Evolutionary conservation across 805 yeast genomes (phyloP), one percentile per base, ranked within the genome.

Genomic region (Lachancea kluyveri): DNA sequence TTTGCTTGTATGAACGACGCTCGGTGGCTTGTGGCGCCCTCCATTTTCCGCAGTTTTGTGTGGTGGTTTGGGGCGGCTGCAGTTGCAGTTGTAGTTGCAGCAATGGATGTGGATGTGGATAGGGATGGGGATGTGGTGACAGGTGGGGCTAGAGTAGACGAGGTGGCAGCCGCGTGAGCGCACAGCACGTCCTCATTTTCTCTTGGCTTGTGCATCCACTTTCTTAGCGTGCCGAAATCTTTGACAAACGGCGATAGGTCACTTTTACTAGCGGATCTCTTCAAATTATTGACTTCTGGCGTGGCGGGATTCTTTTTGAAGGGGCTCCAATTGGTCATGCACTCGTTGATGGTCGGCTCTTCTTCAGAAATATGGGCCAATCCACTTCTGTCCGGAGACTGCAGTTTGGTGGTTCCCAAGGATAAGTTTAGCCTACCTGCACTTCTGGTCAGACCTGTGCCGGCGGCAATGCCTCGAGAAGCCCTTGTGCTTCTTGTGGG

Each of bases 361-460:
- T 43, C 43, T 15, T 40, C 46, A 11, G 30, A 26, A 7, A 39
- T 40, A n/a, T 29, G 33, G 11, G 36, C 35, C 23, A 37, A 26
- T 6, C 25, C 33, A 12, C 17, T 21, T 15, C 26, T 11, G 11
- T 28, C 36, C 26, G 30, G 32, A 6, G 54, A 51, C 26, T 55
- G 60, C 2, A 66, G 50, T 29, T 54, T 60, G n/a, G n/a, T n/a
- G n/a, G n/a, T n/a, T 26, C 65, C 71, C 14, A 70, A 48, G 8
- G 75, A 68, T 30, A 73, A 43, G 34, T 73, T 72, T 39, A 73
- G 46, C 7, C 71, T 53, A 2, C 76, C 77, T 2, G 65, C 70
- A 59, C 77, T 70, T 54, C 79, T 61, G 39, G 75, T 65, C 21
- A 72, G 37, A 11, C 61, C 60, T 23, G 48, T 30, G 21, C 54